Evolutionary conservation across 495 filamentous ascomycete genomes (phyloP), one percentile per base, ranked within the genome.

Genomic region (Penicillium robsamsonii): DNA sequence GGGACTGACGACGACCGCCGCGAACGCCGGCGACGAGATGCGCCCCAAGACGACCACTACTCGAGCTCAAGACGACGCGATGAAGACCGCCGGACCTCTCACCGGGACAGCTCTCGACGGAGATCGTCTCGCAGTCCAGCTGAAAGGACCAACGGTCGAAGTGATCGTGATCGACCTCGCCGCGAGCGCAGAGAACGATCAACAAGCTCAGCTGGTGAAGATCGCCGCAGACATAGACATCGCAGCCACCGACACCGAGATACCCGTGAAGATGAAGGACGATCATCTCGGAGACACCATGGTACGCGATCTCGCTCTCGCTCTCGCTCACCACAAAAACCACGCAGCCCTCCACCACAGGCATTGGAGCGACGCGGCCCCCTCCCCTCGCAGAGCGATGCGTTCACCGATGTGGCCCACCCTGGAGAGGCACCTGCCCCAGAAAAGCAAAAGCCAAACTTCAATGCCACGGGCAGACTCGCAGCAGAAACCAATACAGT

Each of bases 401-500:
- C 86, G n/a, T 91, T 89, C 61, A 80, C 79, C 25, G 81, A 76
- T 38, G 71, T 76, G 20, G 74, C 78, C 35, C 56, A 44, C 45
- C 41, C 82, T 53, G 53, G 51, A 10, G 58, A 60, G 5, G 63
- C 65, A 12, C 75, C 74, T 25, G 65, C 69, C 5, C 59, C 63
- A 1, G 87, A 91, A 46, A 93, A 91, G 59, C 84, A 96, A 67
- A 92, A 91, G 27, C 89, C 93, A 35, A 99, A 96, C 69, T 96
- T 87, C 72, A 83, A 79, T 5, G 83, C 80, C 40, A 90, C 89
- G 0, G 94, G 94, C 18, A 75, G 88, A 8, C 81, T 99, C 6
- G 94, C 94, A 13, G 89, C 89, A 9, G 91, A 91, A 61, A 90
- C 90, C 44, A 97, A 97, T 68, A 88, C 90, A 2, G 78, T 96